Base-by-base conservation (phyloP, 495 filamentous ascomycete genomes). In the Hyphodiscus hymeniophilus region DNA sequence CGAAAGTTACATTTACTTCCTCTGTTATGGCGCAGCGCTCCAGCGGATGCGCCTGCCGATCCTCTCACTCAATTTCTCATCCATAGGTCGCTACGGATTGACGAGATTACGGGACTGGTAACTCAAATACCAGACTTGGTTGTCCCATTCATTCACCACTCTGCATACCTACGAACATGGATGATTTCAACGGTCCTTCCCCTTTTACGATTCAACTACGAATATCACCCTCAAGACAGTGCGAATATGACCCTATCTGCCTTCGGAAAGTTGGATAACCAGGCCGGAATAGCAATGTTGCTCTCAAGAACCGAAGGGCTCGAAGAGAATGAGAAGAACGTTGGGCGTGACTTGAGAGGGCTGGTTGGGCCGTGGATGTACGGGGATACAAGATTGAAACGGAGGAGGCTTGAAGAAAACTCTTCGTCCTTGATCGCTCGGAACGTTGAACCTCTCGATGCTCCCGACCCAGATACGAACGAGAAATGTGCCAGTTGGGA, bases 351-450 rank as follows among this genome's bases (percentile, higher is more conserved):
- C 56, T 49, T 95, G 47, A 77, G 79, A 40, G 82, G 84, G 3
- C 56, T 95, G 7, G 71, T 92, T 50, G 85, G 83, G 0, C 85
- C 89, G 12, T 95, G 89, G 89, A 73, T 91, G 42, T 84, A 84
- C 58, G 85, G 82, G 30, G 74, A 79, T 47, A 77, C 60, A 42
- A 73, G 77, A 41, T 79, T 81, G 60, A 82, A 81, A 59, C 58
- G 74, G 41, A 54, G 51, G 39, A 58, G 22, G 42, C 57, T 21
- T 54, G 58, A 22, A 36, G 45, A 10, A 21, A 28, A 28, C 26
- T 28, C n/a, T n/a, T 40, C 49, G 35, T 38, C 58, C 2, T 31
- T 49, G 2, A 23, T 32, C 24, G 36, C 24, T 32, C 34, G 50
- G 43, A 12, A 31, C 10, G 22, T 56, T 20, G 54, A 7, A 0